Evolutionary conservation across 1,284 basidiomycete species (phyloP).

Genomic region (Papiliotrema laurentii): DNA sequence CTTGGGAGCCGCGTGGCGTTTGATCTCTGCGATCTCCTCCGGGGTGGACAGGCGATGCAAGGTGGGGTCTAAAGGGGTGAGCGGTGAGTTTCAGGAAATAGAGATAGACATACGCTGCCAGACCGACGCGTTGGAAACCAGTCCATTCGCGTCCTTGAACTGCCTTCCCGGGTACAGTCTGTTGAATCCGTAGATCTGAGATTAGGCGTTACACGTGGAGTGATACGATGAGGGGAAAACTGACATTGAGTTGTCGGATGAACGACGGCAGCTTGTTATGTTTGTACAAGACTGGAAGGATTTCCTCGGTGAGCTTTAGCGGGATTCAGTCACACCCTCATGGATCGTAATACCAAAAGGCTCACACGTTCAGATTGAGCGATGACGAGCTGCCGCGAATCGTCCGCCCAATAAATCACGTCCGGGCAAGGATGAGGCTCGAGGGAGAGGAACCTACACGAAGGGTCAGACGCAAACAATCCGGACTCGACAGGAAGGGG

Average conservation of each 20-base stretch:
- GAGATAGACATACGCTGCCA: conserved; percentile 34
- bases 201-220: no score
- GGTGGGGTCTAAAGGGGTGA: conserved; percentile 36
- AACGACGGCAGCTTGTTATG: conserved; percentile 43
- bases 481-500: no score
- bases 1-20: conserved; percentile 41
- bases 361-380: conserved; percentile 37
- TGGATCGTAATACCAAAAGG: no score
- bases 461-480: not conserved
- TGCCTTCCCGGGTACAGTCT: conserved; percentile 38
- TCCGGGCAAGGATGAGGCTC: conserved; percentile 36
- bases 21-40: conserved; percentile 27
- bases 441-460: conserved; percentile 32
- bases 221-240: conserved; percentile 5
- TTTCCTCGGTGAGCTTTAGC: conserved; percentile 30
- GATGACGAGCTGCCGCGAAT: conserved; percentile 38
- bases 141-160: conserved; percentile 39
- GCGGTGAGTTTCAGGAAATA: not conserved
- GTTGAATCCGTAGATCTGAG: conserved; percentile 41
- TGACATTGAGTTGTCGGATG: conserved; percentile 39
- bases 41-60: conserved; percentile 33
- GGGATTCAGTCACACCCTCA: not conserved
- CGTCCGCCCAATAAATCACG: conserved; percentile 41
- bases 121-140: conserved; percentile 39
- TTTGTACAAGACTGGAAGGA: conserved; percentile 40